These are phyloP conservation scores for Leptodontidium sp. DNA, from an alignment of 2,329 filamentous ascomycete species.

Conservation along the genomic window DNA sequence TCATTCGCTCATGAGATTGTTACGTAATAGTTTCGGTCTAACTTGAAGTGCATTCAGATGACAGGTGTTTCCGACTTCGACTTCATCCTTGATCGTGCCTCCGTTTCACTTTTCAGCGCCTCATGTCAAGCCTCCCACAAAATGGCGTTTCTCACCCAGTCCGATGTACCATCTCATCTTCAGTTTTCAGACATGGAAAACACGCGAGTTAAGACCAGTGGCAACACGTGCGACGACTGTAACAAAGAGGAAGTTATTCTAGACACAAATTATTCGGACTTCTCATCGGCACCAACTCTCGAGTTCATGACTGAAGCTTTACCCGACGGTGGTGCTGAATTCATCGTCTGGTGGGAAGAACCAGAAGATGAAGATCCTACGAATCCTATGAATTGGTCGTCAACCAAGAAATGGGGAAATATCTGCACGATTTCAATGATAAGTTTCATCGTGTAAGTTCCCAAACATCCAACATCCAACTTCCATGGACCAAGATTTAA, in stretches of 20 bases:
- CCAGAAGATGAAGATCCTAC: slow-evolving; percentile 26
- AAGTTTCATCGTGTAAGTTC: slow-evolving; percentile 23
- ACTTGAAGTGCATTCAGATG: neutral
- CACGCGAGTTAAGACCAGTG: neutral
- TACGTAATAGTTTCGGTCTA: neutral
- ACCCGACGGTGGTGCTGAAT: neutral
- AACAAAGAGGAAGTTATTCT: neutral
- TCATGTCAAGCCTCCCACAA: too few species aligned
- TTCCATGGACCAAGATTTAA: neutral
- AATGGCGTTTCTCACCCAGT: neutral
- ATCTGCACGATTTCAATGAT: slow-evolving; percentile 22
- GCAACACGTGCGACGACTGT: neutral
- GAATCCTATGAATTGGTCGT: slow-evolving; percentile 35
- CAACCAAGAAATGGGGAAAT: slow-evolving; percentile 30
- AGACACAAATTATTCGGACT: too few species aligned
- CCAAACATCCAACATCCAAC: neutral
- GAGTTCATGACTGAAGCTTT: neutral
- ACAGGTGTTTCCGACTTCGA: neutral
- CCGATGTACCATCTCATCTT: neutral
- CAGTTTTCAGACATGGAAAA: neutral
- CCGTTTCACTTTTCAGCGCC: too few species aligned
- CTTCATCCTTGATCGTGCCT: neutral
- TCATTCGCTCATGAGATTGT: neutral
- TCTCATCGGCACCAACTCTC: neutral
- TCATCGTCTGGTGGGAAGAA: slow-evolving; percentile 27